Evolutionary conservation across 768 basidiomycete genomes (phyloP).

Genomic region (Phylloporus sp.): DNA sequence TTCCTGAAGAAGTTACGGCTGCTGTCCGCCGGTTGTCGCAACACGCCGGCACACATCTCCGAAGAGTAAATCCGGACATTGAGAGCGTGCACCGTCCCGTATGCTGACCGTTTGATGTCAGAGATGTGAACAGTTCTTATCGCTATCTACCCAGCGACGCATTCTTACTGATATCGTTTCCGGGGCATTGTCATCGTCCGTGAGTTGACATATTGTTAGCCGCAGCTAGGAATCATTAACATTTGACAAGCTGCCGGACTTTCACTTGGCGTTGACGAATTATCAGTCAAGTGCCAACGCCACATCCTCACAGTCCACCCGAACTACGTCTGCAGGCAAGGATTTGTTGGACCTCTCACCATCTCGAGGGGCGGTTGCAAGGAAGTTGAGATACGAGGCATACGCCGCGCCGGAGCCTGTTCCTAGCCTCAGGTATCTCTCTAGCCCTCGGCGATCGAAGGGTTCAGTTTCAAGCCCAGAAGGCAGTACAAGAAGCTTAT

Average conservation of each 20-base stretch:
- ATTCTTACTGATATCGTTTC: constrained; percentile 44
- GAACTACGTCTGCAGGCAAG: constrained; percentile 9
- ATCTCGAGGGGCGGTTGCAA: constrained; percentile 29
- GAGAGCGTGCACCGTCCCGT: not conserved
- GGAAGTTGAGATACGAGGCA: constrained; percentile 62
- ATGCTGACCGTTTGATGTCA: constrained; percentile 27
- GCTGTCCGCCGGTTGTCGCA: constrained; percentile 42
- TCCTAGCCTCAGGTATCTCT: constrained; percentile 37
- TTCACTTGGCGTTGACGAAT: constrained; percentile 47
- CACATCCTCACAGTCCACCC: constrained; percentile 7
- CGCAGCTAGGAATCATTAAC: constrained; percentile 3
- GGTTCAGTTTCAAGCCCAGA: constrained; percentile 36
- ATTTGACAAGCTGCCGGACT: constrained; percentile 61
- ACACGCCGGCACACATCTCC: constrained; percentile 50
- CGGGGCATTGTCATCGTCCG: constrained; percentile 51
- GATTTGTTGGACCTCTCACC: constrained; percentile 17
- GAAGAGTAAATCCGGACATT: constrained; percentile 47
- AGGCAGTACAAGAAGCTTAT: constrained; percentile 30
- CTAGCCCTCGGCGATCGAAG: constrained; percentile 29
- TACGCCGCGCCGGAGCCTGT: constrained; percentile 59
- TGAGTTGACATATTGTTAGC: constrained; percentile 29
- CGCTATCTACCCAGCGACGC: constrained; percentile 41
- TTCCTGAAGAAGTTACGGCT: constrained; percentile 42
- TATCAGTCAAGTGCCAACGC: constrained; percentile 19
- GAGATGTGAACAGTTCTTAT: constrained; percentile 69